Conservation (phyloP, 768 basidiomycete species). For the Rickenella mellea region DNA sequence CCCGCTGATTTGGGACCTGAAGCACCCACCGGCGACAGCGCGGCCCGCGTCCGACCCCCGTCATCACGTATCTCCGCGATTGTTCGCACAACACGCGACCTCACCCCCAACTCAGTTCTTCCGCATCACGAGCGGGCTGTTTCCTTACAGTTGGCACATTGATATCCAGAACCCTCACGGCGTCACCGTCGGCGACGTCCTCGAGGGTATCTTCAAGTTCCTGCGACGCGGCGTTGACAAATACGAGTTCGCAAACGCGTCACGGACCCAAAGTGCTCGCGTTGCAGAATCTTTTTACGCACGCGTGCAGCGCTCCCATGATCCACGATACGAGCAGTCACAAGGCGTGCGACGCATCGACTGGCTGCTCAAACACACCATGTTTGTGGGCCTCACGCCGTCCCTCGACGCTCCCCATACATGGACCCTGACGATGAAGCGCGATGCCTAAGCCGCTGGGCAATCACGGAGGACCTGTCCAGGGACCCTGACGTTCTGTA, state of each 20-base stretch:
- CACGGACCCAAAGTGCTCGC: neutral
- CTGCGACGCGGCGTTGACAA: neutral
- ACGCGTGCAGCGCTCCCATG: neutral
- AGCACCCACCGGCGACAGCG: constrained; percentile 24
- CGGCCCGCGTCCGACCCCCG: constrained; percentile 17
- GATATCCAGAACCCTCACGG: constrained; percentile 29
- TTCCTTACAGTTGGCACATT: constrained; percentile 34
- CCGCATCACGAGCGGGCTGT: constrained; percentile 35
- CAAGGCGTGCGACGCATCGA: neutral
- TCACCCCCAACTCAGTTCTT: constrained; percentile 28
- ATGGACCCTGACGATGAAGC: neutral
- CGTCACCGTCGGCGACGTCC: constrained; percentile 42
- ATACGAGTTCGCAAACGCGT: neutral
- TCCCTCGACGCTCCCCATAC: neutral
- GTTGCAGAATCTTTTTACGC: neutral
- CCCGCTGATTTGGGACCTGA: constrained; percentile 41
- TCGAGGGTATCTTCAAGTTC: constrained; percentile 11
- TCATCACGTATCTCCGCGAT: constrained; percentile 16
- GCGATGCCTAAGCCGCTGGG: no score
- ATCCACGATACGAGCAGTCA: neutral
- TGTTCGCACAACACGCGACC: constrained; percentile 35
- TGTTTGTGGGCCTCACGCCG: neutral
- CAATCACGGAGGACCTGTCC: no score
- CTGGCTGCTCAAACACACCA: neutral
- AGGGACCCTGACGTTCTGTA: no score